Base-by-base conservation (phyloP, 2,329 filamentous ascomycete species). In the Pseudocercospora vitis region DNA sequence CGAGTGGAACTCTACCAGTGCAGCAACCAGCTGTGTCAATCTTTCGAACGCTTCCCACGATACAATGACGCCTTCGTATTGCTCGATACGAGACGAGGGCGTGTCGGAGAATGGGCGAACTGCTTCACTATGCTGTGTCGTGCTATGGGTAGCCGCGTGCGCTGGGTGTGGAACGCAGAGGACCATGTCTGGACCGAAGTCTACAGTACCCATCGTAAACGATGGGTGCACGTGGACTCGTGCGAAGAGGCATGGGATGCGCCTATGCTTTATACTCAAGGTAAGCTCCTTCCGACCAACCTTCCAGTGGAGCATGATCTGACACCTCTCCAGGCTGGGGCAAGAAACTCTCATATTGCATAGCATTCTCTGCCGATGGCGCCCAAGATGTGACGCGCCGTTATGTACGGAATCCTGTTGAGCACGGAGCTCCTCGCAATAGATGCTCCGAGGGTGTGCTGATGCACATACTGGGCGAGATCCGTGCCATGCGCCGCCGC, bases 71-170 rank as follows among this genome's bases (percentile, higher is more conserved):
- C 96, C 21, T 97, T 95, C 85, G 86, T 91, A 47, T 75, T 97
- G 56, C 76, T 99, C 37, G 88, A 96, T 71, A 95, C 90, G 23
- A 81, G 89, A 63, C 82, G 88, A 63, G 94, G 94, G 29, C 86
- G 94, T 63, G 87, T 87, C 57, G 94, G 94, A 57, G 94, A 99
- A 76, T 97, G 94, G 91, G 91, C 90, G 62, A 97, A 96, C 74
- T 96, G 91, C 79, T 99, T 99, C 76, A 92, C 87, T 75, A 97
- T 97, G 94, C 81, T 99, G 48, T 97, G 92, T 77, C 84, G 92
- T 56, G 94, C 94, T 3, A 84, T 97, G 11, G 92, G 92, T 46
- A 89, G 88, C 56, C 83, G 92, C 57, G 91, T 96, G 19, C 84
- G 94, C 66, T 99, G 94, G 94, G 88, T 99, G 8, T 99, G 94